Evolutionary conservation across 1,284 basidiomycete genomes (phyloP).

Genomic region (Ceratorhiza oryzae-sativae): DNA sequence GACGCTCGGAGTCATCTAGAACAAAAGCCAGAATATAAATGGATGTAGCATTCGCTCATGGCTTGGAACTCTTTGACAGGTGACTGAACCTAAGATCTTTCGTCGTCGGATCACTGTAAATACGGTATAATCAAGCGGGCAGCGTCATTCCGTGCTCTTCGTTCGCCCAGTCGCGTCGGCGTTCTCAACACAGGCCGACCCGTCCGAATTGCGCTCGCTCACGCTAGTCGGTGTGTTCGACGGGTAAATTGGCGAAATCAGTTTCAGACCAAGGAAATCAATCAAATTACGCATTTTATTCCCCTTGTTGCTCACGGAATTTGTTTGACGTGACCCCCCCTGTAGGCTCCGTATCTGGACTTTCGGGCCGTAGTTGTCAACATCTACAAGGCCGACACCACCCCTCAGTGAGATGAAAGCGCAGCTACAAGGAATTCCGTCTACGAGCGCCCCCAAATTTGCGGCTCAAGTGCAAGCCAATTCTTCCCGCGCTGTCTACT

Average conservation of each 20-base stretch:
- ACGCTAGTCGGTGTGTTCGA: slow-evolving; percentile 4
- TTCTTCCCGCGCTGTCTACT: background rate
- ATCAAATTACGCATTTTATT: slow-evolving; percentile 2
- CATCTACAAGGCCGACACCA: background rate
- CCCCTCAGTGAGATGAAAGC: background rate
- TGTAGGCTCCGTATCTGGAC: background rate
- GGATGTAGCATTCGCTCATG: background rate
- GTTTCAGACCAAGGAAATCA: background rate
- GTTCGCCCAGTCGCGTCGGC: slow-evolving; percentile 7
- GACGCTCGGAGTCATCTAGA: background rate
- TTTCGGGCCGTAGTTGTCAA: background rate
- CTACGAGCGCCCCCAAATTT: background rate
- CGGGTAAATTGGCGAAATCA: background rate
- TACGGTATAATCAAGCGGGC: background rate
- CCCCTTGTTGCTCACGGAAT: background rate
- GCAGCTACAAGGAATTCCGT: background rate
- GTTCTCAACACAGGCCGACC: slow-evolving; percentile 2
- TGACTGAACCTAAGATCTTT: background rate
- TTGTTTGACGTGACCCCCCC: background rate
- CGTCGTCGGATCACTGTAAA: background rate
- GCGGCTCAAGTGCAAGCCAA: background rate
- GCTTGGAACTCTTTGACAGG: background rate
- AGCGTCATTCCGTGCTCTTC: background rate
- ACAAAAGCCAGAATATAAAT: background rate
- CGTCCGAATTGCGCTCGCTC: background rate